Percentiles rank a stretch among this genome's conserved stretches.
Evolutionary conservation across 1,139 yeast species (phyloP).

Genomic region (Zygosaccharomyces pseudobailii): DNA sequence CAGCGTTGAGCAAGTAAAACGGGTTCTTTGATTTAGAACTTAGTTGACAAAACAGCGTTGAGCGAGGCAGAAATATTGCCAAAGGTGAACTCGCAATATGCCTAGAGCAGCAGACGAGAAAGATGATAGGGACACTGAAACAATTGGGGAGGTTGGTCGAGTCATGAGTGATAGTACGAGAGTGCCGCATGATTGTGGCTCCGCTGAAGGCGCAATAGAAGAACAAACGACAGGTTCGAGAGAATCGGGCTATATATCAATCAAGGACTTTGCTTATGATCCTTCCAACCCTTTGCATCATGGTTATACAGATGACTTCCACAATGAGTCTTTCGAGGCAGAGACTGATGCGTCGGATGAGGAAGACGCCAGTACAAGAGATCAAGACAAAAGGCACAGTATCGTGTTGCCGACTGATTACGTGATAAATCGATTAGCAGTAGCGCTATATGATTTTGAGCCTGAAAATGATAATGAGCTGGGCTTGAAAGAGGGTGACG

Average conservation of each 20-base stretch:
- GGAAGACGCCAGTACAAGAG: constrained; percentile 29
- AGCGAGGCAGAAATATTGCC: not conserved
- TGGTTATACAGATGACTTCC: constrained; percentile 40
- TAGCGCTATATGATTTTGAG: constrained; percentile 81
- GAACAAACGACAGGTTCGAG: constrained; percentile 5
- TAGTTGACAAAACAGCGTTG: not conserved
- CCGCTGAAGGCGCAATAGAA: not conserved
- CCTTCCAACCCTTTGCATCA: constrained; percentile 59
- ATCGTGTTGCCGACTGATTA: constrained; percentile 31
- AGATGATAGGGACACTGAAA: not conserved
- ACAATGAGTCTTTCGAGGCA: constrained; percentile 5
- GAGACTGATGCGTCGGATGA: constrained; percentile 22
- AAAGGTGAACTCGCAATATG: not conserved
- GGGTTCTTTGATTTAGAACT: not conserved
- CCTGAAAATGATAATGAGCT: constrained; percentile 96
- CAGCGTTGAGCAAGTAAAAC: not conserved
- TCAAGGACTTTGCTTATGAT: constrained; percentile 77
- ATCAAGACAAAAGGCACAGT: constrained; percentile 39
- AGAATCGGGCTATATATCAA: constrained; percentile 38
- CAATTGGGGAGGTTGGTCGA: not conserved
- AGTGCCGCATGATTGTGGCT: constrained; percentile 1
- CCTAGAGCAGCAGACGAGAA: not conserved
- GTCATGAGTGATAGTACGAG: not conserved
- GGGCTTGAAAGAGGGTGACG: constrained; percentile 71
- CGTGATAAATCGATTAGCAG: constrained; percentile 53